Evolutionary conservation across 257 asterid species (phyloP).

Genomic region (Buddleja alternifolia): DNA sequence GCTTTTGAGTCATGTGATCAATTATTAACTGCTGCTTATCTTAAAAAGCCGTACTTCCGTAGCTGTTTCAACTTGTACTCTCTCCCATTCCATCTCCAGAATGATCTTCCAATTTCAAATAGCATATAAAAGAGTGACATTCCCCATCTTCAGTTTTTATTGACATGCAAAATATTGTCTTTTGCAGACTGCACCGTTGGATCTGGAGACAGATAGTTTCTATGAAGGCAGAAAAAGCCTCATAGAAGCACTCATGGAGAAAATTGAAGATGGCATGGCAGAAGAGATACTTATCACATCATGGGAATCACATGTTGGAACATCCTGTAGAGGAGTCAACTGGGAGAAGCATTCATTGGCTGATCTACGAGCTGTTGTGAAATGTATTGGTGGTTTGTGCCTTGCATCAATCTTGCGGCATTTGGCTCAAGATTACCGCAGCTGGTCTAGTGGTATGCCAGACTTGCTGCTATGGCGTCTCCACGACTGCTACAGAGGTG

Average conservation of each 20-base stretch:
- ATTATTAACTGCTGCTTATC: neutral
- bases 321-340: conserved; percentile 82
- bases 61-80: neutral
- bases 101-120: too few relatives aligned
- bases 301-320: conserved; percentile 74
- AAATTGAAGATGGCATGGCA: conserved; percentile 71
- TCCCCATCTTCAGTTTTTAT: neutral
- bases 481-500: conserved; percentile 69
- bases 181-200: conserved; percentile 89
- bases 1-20: neutral
- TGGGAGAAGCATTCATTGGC: conserved; percentile 82
- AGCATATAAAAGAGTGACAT: too few relatives aligned
- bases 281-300: conserved; percentile 80
- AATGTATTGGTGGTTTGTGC: conserved; percentile 81
- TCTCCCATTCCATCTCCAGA: too few relatives aligned
- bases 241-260: conserved; percentile 62
- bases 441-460: conserved; percentile 99
- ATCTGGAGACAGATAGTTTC: conserved; percentile 82
- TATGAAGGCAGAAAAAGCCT: conserved; percentile 65
- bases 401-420: conserved; percentile 78
- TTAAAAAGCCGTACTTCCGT: too few relatives aligned
- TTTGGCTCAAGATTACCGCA: conserved; percentile 87
- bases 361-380: conserved; percentile 76
- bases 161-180: conserved; percentile 19
- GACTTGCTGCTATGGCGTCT: conserved; percentile 93